Base-by-base conservation (phyloP, 2,329 filamentous ascomycete species). In the Aspergillus amoenus region DNA sequence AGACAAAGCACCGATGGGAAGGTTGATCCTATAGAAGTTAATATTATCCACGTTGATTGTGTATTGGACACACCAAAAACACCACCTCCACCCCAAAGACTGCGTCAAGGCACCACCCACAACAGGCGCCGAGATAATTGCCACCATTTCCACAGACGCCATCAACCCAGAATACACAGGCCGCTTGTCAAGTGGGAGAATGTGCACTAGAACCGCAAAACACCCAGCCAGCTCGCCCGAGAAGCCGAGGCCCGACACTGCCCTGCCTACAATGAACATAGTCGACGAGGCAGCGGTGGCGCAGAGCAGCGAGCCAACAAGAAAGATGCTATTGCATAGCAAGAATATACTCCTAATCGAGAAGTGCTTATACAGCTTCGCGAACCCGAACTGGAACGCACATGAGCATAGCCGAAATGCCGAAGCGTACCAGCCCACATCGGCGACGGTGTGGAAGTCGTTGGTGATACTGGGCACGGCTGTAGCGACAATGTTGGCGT, bases 51-150 rank as follows among this genome's bases (percentile, higher is more conserved):
- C 21, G 21, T 37, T 32, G 4, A 6, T 41, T 34, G 15, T 15
- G 13, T 48, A 6, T 30, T 27, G 17, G 24, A 13, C 17, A 34
- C 57, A 64, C 52, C 65, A 72, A 45, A 71, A 74, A 54, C 72
- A 76, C 67, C 70, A 74, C 42, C 73, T 53, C 73, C 75, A 77
- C 17, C 58, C 62, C 1, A 73, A 45, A 8, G 64, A 63, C 44
- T 75, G 62, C 17, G 68, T 74, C 15, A 76, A 56, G 12, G 64
- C 68, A 40, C 72, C 74, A 12, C 74, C 74, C 7, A 76, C 52
- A 9, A 72, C 49, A 7, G 74, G 72, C 5, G 66, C 69, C 13
- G 58, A 32, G 32, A 73, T 61, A 4, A 62, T 62, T 1, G 67
- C 67, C 8, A 72, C 27, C 4, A 61, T 63, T 52, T 71, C 65